Percentiles rank a stretch among this genome's conserved stretches.
Evolutionary conservation across 768 basidiomycete species (phyloP).

Genomic region (Lentinula aciculospora): DNA sequence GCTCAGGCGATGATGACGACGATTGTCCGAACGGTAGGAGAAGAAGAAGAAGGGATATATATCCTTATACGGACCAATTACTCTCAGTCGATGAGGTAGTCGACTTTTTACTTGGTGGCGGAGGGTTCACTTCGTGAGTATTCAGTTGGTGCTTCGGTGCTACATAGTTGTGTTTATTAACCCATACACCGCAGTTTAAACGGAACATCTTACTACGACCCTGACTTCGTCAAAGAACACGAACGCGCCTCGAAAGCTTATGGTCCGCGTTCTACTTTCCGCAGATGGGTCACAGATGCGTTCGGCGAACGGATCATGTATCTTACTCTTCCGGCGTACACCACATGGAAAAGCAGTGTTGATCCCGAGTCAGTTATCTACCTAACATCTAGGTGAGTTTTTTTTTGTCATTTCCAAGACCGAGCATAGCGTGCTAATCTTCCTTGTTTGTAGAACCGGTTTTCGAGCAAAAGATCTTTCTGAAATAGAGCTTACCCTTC

Average conservation of each 20-base stretch:
- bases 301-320: not conserved
- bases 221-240: not conserved
- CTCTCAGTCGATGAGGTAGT: not conserved
- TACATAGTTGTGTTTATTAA: not conserved
- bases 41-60: not conserved
- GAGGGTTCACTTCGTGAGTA: not conserved
- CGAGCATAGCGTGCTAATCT: not conserved
- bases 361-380: not conserved
- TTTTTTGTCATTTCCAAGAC: not conserved
- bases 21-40: not conserved
- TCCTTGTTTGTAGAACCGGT: not conserved
- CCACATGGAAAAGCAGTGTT: not conserved
- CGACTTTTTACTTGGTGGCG: not conserved
- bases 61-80: not conserved
- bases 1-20: not conserved
- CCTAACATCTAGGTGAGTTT: not conserved
- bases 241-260: not conserved
- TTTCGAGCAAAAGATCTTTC: not conserved
- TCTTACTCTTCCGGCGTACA: not conserved
- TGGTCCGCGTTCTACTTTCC: not conserved
- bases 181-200: not conserved
- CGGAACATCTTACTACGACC: not conserved
- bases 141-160: too few relatives aligned
- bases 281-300: not conserved
- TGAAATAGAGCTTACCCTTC: not conserved